Evolutionary conservation across 2,329 filamentous ascomycete species (phyloP), one percentile per base, ranked within the genome.

Genomic region (Monilinia laxa): DNA sequence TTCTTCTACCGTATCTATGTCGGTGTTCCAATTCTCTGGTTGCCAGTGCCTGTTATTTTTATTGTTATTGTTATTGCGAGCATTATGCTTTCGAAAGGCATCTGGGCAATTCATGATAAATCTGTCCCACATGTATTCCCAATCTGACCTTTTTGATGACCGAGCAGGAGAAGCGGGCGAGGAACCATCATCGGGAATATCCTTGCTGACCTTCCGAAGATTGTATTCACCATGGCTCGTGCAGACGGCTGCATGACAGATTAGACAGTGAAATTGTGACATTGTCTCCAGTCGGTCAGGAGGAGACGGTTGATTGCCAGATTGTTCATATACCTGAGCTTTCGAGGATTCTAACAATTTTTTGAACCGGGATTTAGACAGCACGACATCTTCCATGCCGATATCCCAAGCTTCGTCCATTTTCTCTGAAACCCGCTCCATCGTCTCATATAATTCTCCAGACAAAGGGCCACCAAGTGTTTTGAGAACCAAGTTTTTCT

Each of bases 231-330:
- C 74, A 63, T 76, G 74, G 10, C 71, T 74, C 31, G 71, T 73
- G 53, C 74, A 76, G 68, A 53, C 74, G 74, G 67, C 72, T 71
- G 20, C 73, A 59, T 69, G 70, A 52, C 74, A 76, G 18, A 76
- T 72, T 20, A 75, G 45, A 58, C 74, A 76, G 10, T 63, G 68
- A 14, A 74, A 67, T n/a, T 62, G 67, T 4, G 70, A 65, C 31
- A 71, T 73, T 10, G 74, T 75, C 52, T 68, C 68, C 31, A 74
- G 58, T 52, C 67, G 65, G 42, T 69, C 68, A 10, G 62, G 28
- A 45, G 53, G 40, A 28, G 56, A 20, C 20, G 45, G n/a, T 47
- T 35, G 38, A 20, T 59, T 9, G 20, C n/a, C 45, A 14, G 45
- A 42, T 65, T 11, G 18, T n/a, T 52, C 38, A 52, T 47, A 18